Conservation (phyloP, 371 early-diverging fungal species). For the Apophysomyces elegans region DNA sequence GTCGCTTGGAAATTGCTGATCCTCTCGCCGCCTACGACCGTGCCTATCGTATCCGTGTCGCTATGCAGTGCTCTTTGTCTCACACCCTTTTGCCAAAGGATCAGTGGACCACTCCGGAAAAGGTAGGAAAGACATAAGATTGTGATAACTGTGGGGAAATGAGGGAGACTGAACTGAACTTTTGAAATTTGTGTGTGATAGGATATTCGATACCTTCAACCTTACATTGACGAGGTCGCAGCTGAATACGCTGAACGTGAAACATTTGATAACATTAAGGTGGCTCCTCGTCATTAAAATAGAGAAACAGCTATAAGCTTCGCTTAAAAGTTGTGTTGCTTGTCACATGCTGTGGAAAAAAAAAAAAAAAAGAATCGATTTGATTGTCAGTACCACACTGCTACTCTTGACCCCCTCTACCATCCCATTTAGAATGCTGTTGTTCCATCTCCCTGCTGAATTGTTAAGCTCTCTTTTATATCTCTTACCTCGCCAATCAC, state of each 20-base stretch:
- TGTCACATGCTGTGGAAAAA: slow-evolving; percentile 2
- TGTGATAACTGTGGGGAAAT: neutral
- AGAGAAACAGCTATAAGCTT: neutral
- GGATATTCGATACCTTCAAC: slow-evolving; percentile 86
- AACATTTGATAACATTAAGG: slow-evolving; percentile 69
- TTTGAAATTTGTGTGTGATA: slow-evolving; percentile 19
- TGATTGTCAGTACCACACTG: slow-evolving; percentile 17
- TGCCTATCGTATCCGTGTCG: slow-evolving; percentile 83
- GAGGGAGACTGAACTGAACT: neutral
- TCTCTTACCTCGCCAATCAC: slow-evolving; percentile 24
- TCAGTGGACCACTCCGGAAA: slow-evolving; percentile 79
- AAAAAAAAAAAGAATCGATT: slow-evolving; percentile 8
- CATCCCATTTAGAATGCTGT: slow-evolving; percentile 17
- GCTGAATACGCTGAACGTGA: slow-evolving; percentile 83
- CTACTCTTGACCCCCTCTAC: slow-evolving; percentile 4
- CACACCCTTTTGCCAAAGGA: slow-evolving; percentile 75
- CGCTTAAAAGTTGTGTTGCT: slow-evolving; percentile 10
- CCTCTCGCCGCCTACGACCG: slow-evolving; percentile 75
- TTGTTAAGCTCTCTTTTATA: slow-evolving; percentile 22
- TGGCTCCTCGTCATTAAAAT: slow-evolving; percentile 39
- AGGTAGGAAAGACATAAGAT: slow-evolving; percentile 48
- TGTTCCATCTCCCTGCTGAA: slow-evolving; percentile 33
- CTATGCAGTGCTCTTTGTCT: slow-evolving; percentile 76
- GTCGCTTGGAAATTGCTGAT: slow-evolving; percentile 74
- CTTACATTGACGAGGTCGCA: slow-evolving; percentile 84